Conservation (phyloP, 371 early-diverging fungal genomes). For the Mortierella sp. region DNA sequence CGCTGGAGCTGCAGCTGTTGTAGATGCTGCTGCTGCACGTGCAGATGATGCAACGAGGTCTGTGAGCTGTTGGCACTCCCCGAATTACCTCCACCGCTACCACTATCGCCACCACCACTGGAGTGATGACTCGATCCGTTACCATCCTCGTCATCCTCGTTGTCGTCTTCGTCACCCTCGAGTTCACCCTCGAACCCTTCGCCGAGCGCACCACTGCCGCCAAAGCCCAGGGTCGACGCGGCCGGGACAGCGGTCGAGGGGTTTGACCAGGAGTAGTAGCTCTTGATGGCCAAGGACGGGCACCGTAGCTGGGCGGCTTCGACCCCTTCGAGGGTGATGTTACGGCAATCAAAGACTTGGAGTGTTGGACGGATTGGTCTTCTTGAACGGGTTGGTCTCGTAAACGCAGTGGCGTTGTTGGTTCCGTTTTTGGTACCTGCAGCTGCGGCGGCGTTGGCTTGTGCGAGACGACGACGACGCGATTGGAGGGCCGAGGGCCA, state of each 20-base stretch:
- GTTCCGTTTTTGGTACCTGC: neutral
- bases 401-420: neutral
- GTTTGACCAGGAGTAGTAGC: conserved; percentile 53
- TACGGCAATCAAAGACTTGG: conserved; percentile 56
- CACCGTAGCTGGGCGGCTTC: conserved; percentile 38
- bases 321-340: conserved; percentile 50
- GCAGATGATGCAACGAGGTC: conserved; percentile 43
- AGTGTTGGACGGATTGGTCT: conserved; percentile 26
- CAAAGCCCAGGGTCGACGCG: conserved; percentile 19
- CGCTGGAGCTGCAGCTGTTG: conserved; percentile 32
- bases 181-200: conserved; percentile 12
- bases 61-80: conserved; percentile 19
- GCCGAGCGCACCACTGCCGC: conserved; percentile 5
- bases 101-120: neutral
- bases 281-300: conserved; percentile 34
- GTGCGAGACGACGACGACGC: conserved; percentile 7
- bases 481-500: conserved; percentile 20
- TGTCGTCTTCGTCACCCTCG: conserved; percentile 24
- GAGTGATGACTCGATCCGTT: neutral
- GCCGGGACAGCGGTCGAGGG: conserved; percentile 37
- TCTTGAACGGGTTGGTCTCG: neutral
- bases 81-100: neutral
- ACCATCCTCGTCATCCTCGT: conserved; percentile 30
- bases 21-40: conserved; percentile 40
- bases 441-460: neutral